Conservation (phyloP, 331 rosid species). For the Spiraea crenata region DNA sequence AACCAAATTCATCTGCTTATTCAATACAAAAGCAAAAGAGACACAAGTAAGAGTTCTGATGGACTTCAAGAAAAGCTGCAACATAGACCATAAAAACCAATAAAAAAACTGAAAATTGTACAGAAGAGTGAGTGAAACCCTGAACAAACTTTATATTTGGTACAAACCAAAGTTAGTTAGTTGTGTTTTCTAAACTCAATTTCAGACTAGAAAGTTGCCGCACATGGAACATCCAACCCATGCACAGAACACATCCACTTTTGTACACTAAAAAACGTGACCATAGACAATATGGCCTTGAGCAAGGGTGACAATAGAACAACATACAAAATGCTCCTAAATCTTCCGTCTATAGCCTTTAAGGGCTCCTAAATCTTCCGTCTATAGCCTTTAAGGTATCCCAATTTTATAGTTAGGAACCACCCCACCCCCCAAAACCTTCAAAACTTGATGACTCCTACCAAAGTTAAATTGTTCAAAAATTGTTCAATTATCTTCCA, state of each 20-base stretch:
- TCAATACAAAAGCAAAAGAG: not conserved
- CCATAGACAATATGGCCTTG: not conserved
- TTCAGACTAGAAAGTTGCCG: not conserved
- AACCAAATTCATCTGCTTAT: slow-evolving; percentile 59
- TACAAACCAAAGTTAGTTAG: too few relatives aligned
- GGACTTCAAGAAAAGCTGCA: not conserved
- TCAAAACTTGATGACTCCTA: not conserved
- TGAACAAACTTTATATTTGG: not conserved
- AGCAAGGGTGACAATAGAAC: not conserved
- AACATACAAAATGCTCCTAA: not conserved
- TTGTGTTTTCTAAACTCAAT: too few relatives aligned
- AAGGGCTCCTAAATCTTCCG: not conserved
- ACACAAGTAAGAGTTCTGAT: not conserved
- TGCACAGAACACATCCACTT: not conserved
- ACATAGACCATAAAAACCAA: not conserved
- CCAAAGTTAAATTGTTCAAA: too few relatives aligned
- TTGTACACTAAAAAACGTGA: too few relatives aligned
- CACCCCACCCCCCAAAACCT: not conserved
- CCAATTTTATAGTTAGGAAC: not conserved
- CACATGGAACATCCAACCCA: not conserved
- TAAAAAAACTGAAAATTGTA: not conserved
- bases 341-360: not conserved
- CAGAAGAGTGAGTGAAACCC: not conserved
- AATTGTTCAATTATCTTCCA: not conserved
- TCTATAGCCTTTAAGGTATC: not conserved